Percentiles rank a stretch among this genome's conserved stretches.
phyloP scores from a whole-genome alignment of 2,329 filamentous ascomycete species.

The Fusarium nygamai region DNA sequence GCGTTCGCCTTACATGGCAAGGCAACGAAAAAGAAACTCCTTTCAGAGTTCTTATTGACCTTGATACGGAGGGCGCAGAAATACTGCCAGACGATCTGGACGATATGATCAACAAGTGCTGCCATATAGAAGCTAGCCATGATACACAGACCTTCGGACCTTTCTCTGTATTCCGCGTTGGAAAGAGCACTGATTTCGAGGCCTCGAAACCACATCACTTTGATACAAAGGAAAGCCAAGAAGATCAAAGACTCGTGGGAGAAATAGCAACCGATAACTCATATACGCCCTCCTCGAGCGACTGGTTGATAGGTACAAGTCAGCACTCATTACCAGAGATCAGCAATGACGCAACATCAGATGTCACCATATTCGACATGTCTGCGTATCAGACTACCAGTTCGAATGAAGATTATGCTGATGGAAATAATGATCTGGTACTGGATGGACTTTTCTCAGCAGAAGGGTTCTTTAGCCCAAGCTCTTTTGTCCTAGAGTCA shows the following conservation, averaged over 20 bases:
- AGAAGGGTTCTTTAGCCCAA: background rate
- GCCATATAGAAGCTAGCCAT: no score
- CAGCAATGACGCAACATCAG: background rate
- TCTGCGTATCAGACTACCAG: background rate
- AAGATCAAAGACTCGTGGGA: background rate
- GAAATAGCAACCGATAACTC: background rate
- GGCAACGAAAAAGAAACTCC: background rate
- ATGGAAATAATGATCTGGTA: background rate
- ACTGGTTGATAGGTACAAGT: background rate
- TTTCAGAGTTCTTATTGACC: background rate
- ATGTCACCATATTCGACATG: rapidly evolving
- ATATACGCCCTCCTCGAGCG: background rate
- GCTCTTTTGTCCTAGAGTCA: background rate
- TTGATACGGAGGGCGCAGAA: background rate
- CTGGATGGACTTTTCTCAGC: background rate
- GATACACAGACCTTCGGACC: background rate
- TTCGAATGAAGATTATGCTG: background rate
- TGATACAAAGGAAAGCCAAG: background rate
- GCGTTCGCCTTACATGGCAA: background rate
- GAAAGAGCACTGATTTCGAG: rapidly evolving
- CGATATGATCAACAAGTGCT: background rate
- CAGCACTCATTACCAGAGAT: background rate
- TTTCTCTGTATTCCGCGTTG: background rate
- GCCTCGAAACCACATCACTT: background rate
- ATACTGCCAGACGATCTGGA: background rate